phyloP scores from a whole-genome alignment of 805 yeast genomes.

The Saturnispora besseyi region DNA sequence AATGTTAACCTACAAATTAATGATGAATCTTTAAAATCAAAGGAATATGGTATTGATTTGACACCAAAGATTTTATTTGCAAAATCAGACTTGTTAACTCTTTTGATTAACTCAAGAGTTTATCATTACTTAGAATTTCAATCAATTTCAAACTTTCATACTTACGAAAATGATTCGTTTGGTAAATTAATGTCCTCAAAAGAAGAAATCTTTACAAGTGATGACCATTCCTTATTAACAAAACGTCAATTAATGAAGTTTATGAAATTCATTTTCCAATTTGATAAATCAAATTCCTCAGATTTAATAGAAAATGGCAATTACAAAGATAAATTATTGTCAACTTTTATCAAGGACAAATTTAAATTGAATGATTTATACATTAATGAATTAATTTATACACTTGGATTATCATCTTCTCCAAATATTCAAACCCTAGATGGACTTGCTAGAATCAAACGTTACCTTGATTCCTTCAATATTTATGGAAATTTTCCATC shows the following conservation, averaged over 20 bases:
- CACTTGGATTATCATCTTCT: constrained; percentile 72
- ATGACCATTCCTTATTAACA: constrained; percentile 52
- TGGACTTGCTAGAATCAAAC: constrained; percentile 72
- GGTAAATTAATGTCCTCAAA: constrained; percentile 80
- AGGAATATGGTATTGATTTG: constrained; percentile 80
- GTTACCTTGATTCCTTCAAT: constrained; percentile 78
- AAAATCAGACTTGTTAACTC: constrained; percentile 72
- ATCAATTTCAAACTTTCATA: constrained; percentile 79
- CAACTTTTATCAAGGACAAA: constrained; percentile 47
- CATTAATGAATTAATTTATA: constrained; percentile 71
- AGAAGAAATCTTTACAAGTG: constrained; percentile 90
- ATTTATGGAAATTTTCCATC: constrained; percentile 94
- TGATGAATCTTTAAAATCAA: constrained; percentile 43
- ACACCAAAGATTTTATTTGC: constrained; percentile 85
- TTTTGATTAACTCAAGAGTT: constrained; percentile 77
- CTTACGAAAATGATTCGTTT: constrained; percentile 87
- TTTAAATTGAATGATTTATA: constrained; percentile 70
- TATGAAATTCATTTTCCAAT: constrained; percentile 74
- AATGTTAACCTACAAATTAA: constrained; percentile 81
- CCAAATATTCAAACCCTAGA: constrained; percentile 55
- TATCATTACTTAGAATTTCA: constrained; percentile 89
- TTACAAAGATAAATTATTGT: constrained; percentile 48
- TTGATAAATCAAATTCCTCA: constrained; percentile 38
- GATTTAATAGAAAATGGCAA: constrained; percentile 24
- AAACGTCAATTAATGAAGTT: constrained; percentile 87